A percentile compares a stretch with the other conserved stretches of the same genome.
Evolutionary conservation across 148 eudicot species (phyloP).

Genomic region (Camellia lanceoleosa): DNA sequence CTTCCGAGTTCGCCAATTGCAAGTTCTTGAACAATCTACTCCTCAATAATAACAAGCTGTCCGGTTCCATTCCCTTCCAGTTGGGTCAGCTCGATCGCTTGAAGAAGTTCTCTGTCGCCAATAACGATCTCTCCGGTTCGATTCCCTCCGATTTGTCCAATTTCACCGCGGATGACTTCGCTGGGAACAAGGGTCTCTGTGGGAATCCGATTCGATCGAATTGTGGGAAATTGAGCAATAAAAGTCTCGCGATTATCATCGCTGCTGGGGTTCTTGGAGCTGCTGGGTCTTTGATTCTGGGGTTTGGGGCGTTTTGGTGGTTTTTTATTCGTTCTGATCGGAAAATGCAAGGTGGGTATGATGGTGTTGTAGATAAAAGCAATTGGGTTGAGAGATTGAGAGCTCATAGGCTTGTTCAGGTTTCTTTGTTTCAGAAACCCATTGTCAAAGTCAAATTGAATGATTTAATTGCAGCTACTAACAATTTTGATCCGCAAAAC

Average conservation of each 20-base stretch:
- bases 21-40: slow-evolving; percentile 42
- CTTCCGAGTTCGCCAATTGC: slow-evolving; percentile 21
- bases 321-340: not conserved
- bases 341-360: slow-evolving; percentile 29
- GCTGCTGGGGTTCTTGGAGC: slow-evolving; percentile 64
- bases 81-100: slow-evolving; percentile 34
- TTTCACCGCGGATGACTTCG: slow-evolving; percentile 22
- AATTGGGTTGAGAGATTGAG: slow-evolving; percentile 51
- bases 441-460: slow-evolving; percentile 52
- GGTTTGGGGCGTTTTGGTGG: slow-evolving; percentile 5
- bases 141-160: slow-evolving; percentile 38
- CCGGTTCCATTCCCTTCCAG: slow-evolving; percentile 48
- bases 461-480: slow-evolving; percentile 58
- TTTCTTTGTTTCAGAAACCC: slow-evolving; percentile 61
- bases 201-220: slow-evolving; percentile 40
- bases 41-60: slow-evolving; percentile 42
- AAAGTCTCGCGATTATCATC: slow-evolving; percentile 42
- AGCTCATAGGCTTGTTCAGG: slow-evolving; percentile 51
- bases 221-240: slow-evolving; percentile 56
- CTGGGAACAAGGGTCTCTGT: slow-evolving; percentile 56
- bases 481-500: slow-evolving; percentile 40
- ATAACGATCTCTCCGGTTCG: slow-evolving; percentile 46
- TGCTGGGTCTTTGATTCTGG: slow-evolving; percentile 24
- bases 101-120: slow-evolving; percentile 40
- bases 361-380: slow-evolving; percentile 29